phyloP scores from a whole-genome alignment of 768 basidiomycete species.

The Mycena floridula region DNA sequence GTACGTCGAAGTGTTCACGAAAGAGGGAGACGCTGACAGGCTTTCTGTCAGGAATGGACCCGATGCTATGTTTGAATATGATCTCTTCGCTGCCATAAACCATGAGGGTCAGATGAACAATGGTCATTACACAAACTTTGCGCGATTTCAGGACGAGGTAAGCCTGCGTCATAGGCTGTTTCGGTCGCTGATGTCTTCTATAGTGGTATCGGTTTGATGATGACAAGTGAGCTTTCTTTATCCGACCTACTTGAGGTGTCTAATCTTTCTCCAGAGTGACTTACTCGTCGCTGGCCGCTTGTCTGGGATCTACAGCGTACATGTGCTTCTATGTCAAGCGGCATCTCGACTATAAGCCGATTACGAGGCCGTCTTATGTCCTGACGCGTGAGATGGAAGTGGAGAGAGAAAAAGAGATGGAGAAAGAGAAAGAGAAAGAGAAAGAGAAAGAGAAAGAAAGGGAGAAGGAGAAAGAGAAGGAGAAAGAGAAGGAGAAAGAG shows the following conservation, averaged over 20 bases:
- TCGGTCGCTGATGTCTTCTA: slow-evolving; percentile 1
- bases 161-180: slow-evolving; percentile 18
- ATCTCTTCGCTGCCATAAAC: slow-evolving; percentile 89
- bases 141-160: slow-evolving; percentile 81
- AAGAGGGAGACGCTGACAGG: not conserved
- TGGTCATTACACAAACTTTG: slow-evolving; percentile 90
- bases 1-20: slow-evolving; percentile 18
- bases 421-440: slow-evolving; percentile 38
- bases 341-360: slow-evolving; percentile 76
- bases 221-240: slow-evolving; percentile 59
- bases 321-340: slow-evolving; percentile 97
- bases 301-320: slow-evolving; percentile 73
- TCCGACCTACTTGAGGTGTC: slow-evolving; percentile 3
- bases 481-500: slow-evolving; percentile 40
- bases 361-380: slow-evolving; percentile 63
- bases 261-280: slow-evolving; percentile 49
- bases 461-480: slow-evolving; percentile 43
- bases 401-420: slow-evolving; percentile 51
- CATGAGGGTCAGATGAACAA: slow-evolving; percentile 94
- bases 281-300: slow-evolving; percentile 58
- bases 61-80: slow-evolving; percentile 76
- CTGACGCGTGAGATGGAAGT: slow-evolving; percentile 61
- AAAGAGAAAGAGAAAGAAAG: slow-evolving; percentile 36
- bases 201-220: slow-evolving; percentile 96
- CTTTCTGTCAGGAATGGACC: slow-evolving; percentile 43